phyloP scores from a whole-genome alignment of 139 green algal species.

The Chlorella sp. region DNA sequence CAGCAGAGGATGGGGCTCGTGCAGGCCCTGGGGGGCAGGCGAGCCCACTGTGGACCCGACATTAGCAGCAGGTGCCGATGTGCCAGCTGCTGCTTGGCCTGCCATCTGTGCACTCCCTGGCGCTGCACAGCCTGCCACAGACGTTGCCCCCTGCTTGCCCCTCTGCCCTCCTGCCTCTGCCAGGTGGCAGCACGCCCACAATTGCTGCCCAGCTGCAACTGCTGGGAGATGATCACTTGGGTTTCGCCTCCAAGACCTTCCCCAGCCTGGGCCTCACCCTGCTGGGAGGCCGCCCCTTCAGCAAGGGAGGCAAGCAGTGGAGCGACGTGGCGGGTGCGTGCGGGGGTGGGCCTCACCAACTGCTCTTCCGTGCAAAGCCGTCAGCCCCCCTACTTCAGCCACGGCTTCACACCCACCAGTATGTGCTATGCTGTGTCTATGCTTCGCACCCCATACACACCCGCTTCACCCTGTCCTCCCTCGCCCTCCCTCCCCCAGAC shows the following conservation, averaged over 20 bases:
- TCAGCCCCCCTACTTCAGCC: background rate
- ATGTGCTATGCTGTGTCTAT: background rate
- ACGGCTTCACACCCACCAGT: no score
- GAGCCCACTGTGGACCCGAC: background rate
- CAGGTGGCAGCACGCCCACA: slow-evolving; percentile 5
- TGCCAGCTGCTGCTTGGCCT: background rate
- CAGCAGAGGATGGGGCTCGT: no score
- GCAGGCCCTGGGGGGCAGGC: no score
- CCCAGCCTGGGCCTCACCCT: slow-evolving; percentile 51
- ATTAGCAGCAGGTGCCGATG: background rate
- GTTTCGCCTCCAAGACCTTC: slow-evolving; percentile 51
- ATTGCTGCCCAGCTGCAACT: slow-evolving; percentile 48
- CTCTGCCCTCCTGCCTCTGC: background rate
- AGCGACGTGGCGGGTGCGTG: slow-evolving; percentile 35
- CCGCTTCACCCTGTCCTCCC: background rate
- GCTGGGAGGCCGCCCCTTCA: slow-evolving; percentile 69
- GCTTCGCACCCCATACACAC: background rate
- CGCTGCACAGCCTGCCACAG: background rate
- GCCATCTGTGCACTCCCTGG: background rate
- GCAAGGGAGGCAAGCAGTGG: slow-evolving; percentile 55
- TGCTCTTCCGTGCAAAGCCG: no score
- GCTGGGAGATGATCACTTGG: slow-evolving; percentile 64
- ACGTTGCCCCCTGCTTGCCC: background rate
- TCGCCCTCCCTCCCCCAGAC: background rate
- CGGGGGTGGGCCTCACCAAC: no score